These are phyloP conservation scores for Lipomyces orientalis DNA, from an alignment of 805 yeast genomes.

Conservation along the genomic window DNA sequence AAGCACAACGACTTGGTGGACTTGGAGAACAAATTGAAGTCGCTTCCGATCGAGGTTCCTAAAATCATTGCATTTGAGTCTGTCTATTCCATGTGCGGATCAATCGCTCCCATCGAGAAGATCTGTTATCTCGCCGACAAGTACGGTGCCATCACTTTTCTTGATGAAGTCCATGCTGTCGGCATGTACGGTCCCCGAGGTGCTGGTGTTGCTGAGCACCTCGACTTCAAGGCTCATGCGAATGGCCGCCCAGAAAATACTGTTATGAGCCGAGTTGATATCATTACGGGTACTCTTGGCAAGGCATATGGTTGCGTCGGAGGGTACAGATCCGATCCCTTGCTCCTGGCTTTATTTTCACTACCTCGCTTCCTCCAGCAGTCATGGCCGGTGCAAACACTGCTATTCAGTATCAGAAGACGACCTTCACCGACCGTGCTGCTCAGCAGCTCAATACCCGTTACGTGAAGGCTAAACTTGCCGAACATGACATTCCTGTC, in stretches of 20 bases:
- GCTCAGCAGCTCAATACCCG: conserved; percentile 84
- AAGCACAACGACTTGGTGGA: conserved; percentile 88
- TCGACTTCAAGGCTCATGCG: conserved; percentile 84
- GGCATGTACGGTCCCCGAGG: conserved; percentile 99
- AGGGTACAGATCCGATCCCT: conserved; percentile 94
- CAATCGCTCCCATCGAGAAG: conserved; percentile 89
- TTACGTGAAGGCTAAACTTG: conserved; percentile 78
- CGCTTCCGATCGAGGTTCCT: conserved; percentile 85
- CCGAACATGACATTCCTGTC: conserved; percentile 83
- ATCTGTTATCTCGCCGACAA: conserved; percentile 96
- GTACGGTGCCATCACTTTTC: conserved; percentile 94
- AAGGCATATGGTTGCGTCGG: conserved; percentile 97
- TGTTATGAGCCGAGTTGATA: conserved; percentile 87
- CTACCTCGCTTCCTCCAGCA: conserved; percentile 97
- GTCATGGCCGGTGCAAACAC: conserved; percentile 94
- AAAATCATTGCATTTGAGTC: conserved; percentile 96
- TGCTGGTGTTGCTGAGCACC: conserved; percentile 98
- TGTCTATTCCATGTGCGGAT: conserved; percentile 98
- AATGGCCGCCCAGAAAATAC: conserved; percentile 63
- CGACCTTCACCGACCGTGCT: conserved; percentile 75
- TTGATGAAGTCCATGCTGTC: conserved; percentile 98
- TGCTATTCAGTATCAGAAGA: conserved; percentile 83
- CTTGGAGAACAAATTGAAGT: conserved; percentile 76
- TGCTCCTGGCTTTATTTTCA: conserved; percentile 97
- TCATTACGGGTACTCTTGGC: conserved; percentile 97